Conservation (phyloP, 2,329 filamentous ascomycete species). For the Colletotrichum eleusines region DNA sequence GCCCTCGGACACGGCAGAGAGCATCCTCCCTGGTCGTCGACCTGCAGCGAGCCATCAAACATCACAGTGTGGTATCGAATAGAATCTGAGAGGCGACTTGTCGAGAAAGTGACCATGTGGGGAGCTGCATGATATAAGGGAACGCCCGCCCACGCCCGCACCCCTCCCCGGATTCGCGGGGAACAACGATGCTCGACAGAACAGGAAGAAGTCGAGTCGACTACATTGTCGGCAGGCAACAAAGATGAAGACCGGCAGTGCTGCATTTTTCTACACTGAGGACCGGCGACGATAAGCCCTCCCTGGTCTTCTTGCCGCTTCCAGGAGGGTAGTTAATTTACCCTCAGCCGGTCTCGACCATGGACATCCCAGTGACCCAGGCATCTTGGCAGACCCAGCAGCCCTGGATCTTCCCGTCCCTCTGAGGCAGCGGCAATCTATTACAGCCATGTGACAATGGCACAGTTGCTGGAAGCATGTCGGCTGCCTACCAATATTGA, state of each 20-base stretch:
- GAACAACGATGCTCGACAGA: background rate
- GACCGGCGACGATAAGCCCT: background rate
- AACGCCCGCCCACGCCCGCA: slow-evolving; percentile 20
- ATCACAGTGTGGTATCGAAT: slow-evolving; percentile 31
- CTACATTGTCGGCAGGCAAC: background rate
- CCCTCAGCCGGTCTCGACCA: slow-evolving; percentile 10
- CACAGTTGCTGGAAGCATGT: background rate
- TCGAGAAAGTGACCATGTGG: slow-evolving; percentile 25
- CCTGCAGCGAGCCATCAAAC: slow-evolving; percentile 17
- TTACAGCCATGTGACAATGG: background rate
- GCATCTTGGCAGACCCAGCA: background rate
- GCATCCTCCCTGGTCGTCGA: slow-evolving; percentile 8
- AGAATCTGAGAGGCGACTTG: slow-evolving; percentile 5
- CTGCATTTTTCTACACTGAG: background rate
- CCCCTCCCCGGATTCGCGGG: slow-evolving; percentile 31
- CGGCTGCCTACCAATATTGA: background rate
- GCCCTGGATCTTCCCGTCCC: background rate
- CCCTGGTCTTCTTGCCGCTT: background rate
- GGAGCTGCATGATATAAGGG: slow-evolving; percentile 14
- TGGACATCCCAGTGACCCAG: background rate
- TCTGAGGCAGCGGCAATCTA: background rate
- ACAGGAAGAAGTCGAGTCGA: background rate
- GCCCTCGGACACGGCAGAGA: slow-evolving; percentile 34
- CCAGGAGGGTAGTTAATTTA: slow-evolving; percentile 13
- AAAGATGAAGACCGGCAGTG: background rate